Base-by-base conservation (phyloP, 2,329 filamentous ascomycete species). In the Beauveria varroae region DNA sequence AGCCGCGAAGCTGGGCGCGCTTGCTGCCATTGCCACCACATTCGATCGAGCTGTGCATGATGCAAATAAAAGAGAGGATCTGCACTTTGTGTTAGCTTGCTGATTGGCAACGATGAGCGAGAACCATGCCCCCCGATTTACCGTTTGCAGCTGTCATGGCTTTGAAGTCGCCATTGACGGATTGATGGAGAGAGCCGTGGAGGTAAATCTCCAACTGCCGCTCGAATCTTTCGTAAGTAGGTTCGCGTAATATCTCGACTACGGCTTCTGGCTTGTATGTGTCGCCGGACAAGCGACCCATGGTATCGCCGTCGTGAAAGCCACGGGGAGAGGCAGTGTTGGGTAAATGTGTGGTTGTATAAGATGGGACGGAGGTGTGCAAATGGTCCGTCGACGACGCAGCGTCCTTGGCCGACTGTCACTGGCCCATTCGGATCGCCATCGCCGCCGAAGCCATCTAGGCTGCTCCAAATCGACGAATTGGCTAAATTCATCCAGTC, bases 401-500 rank as follows among this genome's bases (percentile, higher is more conserved):
- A 65, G 10, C 63, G 61, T 9, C 60, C 58, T 4, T 63, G 47
- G n/a, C 62, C 63, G 16, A 64, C 62, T 8, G 49, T 51, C 10
- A 51, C 52, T 3, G 57, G 55, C 3, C 61, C 61, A 16, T n/a
- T 20, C 1, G 54, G 37, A 20, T 65, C 57, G 24, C 63, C 64
- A 40, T 65, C 58, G 30, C 65, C 64, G 5, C 65, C 65, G 57
- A 64, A 66, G 18, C 65, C 65, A 3, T 49, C 50, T 2, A 44
- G n/a, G 51, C 52, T 55, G 57, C 62, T 60, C 46, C 62, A 66
- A 14, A 66, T 63, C 2, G 65, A 62, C 18, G 65, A 66, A 24
- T 47, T 60, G 22, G 62, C 55, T 5, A 64, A 56, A 24, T 66
- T 41, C 43, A 63, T 62, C 63, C 63, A 65, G 57, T 66, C 65